Evolutionary conservation across 1,284 basidiomycete genomes (phyloP).

Genomic region (Moesziomyces sp.): DNA sequence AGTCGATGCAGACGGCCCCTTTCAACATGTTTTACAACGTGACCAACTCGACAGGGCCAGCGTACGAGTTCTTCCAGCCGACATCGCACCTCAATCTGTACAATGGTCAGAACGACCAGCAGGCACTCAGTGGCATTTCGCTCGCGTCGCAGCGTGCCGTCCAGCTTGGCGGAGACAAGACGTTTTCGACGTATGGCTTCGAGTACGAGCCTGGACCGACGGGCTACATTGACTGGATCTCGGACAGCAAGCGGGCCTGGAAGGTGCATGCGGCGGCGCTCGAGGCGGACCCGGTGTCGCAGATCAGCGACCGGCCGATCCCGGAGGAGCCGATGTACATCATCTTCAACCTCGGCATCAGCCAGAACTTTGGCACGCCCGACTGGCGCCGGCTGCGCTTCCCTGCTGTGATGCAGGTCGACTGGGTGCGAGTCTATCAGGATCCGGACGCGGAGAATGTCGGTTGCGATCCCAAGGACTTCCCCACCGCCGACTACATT

Average conservation of each 20-base stretch:
- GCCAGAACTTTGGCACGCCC: conserved; percentile 49
- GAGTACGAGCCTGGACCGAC: conserved; percentile 72
- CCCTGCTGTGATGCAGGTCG: conserved; percentile 51
- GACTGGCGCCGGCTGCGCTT: conserved; percentile 43
- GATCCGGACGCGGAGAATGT: conserved; percentile 43
- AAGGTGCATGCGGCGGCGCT: conserved; percentile 77
- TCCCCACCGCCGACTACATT: conserved; percentile 74
- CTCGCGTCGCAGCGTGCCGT: conserved; percentile 56
- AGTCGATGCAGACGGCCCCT: conserved; percentile 80
- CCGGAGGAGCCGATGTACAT: conserved; percentile 58
- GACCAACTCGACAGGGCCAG: conserved; percentile 51
- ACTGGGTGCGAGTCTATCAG: conserved; percentile 59
- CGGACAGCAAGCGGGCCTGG: conserved; percentile 38
- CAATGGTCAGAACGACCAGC: conserved; percentile 80
- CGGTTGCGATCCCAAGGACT: conserved; percentile 66
- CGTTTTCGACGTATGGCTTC: conserved; percentile 52
- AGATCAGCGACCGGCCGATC: conserved; percentile 42
- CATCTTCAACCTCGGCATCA: conserved; percentile 61
- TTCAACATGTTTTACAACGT: conserved; percentile 70
- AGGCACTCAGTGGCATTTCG: conserved; percentile 70
- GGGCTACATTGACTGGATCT: conserved; percentile 75
- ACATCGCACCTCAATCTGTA: conserved; percentile 70
- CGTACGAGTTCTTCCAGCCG: conserved; percentile 54
- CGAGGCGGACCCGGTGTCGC: conserved; percentile 72
- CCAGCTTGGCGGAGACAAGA: conserved; percentile 43